Evolutionary conservation across 345 rosid genomes (phyloP).

Genomic region (Salix purpurea): DNA sequence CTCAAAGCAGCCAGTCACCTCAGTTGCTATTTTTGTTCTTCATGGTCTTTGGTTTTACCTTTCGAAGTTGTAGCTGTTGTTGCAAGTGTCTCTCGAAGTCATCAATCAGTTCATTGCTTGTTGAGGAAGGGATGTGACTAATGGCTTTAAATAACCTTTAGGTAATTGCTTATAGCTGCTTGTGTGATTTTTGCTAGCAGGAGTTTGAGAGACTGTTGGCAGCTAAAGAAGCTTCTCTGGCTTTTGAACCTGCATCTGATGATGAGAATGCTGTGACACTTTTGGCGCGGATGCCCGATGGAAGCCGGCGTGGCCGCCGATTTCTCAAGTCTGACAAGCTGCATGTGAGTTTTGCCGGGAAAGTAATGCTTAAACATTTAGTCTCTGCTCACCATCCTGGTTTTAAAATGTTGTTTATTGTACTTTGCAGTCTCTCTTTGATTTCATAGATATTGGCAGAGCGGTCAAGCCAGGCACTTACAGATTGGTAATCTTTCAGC

Average conservation of each 20-base stretch:
- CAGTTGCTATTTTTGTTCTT: background rate
- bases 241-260: slow-evolving; percentile 72
- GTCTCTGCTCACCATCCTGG: background rate
- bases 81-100: background rate
- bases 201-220: slow-evolving; percentile 79
- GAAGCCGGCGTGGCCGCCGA: slow-evolving; percentile 84
- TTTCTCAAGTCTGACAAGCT: slow-evolving; percentile 77
- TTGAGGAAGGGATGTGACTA: background rate
- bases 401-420: slow-evolving; percentile 3
- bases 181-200: slow-evolving; percentile 34
- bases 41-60: background rate
- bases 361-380: background rate
- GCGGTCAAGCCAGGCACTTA: slow-evolving; percentile 83
- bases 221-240: slow-evolving; percentile 89
- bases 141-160: background rate
- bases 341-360: slow-evolving; percentile 43
- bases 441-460: slow-evolving; percentile 86
- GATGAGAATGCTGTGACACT: slow-evolving; percentile 87
- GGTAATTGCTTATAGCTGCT: slow-evolving; percentile 6
- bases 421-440: slow-evolving; percentile 71
- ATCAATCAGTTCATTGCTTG: background rate
- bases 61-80: background rate
- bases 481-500: slow-evolving; percentile 61
- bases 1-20: background rate
- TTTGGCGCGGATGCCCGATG: slow-evolving; percentile 92